phyloP scores from a whole-genome alignment of 2,329 filamentous ascomycete genomes.

The Coccinonectria pachysandricola region DNA sequence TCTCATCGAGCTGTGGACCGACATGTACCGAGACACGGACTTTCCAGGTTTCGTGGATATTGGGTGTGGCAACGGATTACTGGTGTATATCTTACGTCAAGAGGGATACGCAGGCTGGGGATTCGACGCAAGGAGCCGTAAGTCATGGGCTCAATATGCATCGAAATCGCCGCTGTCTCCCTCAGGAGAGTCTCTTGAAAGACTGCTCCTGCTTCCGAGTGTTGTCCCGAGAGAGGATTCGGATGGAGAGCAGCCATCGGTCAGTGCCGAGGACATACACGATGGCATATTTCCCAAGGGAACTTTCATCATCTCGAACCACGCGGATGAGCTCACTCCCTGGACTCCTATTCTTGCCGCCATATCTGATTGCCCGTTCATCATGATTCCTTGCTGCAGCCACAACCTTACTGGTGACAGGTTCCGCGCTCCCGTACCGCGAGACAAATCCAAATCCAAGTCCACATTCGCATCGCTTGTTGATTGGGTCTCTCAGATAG shows the following conservation, averaged over 20 bases:
- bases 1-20: slow-evolving; percentile 79
- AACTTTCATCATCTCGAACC: slow-evolving; percentile 93
- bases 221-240: slow-evolving; percentile 21
- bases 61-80: slow-evolving; percentile 86
- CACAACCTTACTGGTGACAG: slow-evolving; percentile 68
- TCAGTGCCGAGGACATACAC: slow-evolving; percentile 26
- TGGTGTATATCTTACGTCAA: slow-evolving; percentile 69
- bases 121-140: slow-evolving; percentile 79
- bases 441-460: slow-evolving; percentile 36
- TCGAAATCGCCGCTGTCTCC: slow-evolving; percentile 15
- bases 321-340: slow-evolving; percentile 88
- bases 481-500: slow-evolving; percentile 62
- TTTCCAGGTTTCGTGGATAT: slow-evolving; percentile 95
- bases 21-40: slow-evolving; percentile 54
- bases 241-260: slow-evolving; percentile 6
- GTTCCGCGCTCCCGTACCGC: slow-evolving; percentile 57
- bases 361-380: slow-evolving; percentile 67
- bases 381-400: slow-evolving; percentile 93
- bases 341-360: slow-evolving; percentile 89
- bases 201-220: slow-evolving; percentile 39
- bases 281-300: slow-evolving; percentile 58
- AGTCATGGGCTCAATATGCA: slow-evolving; percentile 71
- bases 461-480: slow-evolving; percentile 81
- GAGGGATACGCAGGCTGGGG: slow-evolving; percentile 84
- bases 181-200: slow-evolving; percentile 28